phyloP scores from a whole-genome alignment of 2,329 filamentous ascomycete species.

The Penicillium sp. region DNA sequence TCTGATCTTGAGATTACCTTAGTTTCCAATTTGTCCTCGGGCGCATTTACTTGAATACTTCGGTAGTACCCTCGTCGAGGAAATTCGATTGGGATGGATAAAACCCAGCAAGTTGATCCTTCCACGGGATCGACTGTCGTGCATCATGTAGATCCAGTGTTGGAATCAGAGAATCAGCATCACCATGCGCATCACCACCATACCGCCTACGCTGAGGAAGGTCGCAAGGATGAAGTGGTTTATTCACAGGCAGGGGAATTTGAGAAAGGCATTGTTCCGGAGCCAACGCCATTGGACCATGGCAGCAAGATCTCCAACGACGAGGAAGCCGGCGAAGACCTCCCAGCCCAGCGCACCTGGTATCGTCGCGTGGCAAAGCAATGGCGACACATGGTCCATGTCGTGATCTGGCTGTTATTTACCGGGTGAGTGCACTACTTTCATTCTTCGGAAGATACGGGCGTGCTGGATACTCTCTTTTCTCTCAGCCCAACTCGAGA shows the following conservation, averaged over 20 bases:
- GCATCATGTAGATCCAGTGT: constrained; percentile 32
- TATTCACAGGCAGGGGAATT: constrained; percentile 49
- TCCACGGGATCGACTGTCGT: background rate
- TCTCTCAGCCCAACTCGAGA: constrained; percentile 7
- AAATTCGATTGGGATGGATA: constrained; percentile 3
- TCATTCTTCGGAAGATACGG: background rate
- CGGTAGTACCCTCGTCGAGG: no score
- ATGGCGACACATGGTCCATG: constrained; percentile 44
- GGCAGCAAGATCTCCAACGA: constrained; percentile 37
- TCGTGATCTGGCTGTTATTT: constrained; percentile 51
- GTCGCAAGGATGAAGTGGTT: constrained; percentile 46
- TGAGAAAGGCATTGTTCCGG: constrained; percentile 39
- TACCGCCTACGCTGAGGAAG: constrained; percentile 35
- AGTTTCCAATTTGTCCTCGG: background rate
- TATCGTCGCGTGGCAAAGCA: constrained; percentile 30
- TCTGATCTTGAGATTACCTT: background rate
- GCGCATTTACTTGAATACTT: background rate
- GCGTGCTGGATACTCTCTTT: constrained; percentile 2
- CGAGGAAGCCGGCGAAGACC: constrained; percentile 41
- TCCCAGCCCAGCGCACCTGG: constrained; percentile 31
- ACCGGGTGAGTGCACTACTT: constrained; percentile 50
- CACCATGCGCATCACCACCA: constrained; percentile 44
- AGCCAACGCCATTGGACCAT: constrained; percentile 40
- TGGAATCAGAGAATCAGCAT: constrained; percentile 41
- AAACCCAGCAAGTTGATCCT: background rate